Percentiles rank a stretch among this genome's conserved stretches.
phyloP scores from a whole-genome alignment of 257 asterid genomes.

The Gentiana straminea region DNA sequence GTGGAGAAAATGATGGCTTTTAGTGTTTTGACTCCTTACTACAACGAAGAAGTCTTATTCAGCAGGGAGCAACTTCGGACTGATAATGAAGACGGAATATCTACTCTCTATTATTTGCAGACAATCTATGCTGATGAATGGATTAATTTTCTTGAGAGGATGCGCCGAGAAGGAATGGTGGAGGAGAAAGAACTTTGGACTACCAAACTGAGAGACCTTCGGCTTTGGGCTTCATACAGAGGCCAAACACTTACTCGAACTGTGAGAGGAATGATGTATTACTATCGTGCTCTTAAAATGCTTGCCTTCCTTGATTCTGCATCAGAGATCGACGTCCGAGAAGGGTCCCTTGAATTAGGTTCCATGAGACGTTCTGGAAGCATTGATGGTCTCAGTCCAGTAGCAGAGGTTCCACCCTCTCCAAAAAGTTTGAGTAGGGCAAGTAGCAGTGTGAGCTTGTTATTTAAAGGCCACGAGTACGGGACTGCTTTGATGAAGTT shows the following conservation, averaged over 20 bases:
- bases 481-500: constrained; percentile 95
- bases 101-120: constrained; percentile 84
- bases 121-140: constrained; percentile 95
- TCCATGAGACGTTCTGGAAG: constrained; percentile 49
- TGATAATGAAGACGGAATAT: constrained; percentile 97
- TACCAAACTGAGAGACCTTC: constrained; percentile 70
- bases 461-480: constrained; percentile 87
- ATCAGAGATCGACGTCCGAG: constrained; percentile 94
- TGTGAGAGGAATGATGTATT: constrained; percentile 99
- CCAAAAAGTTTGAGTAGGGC: constrained; percentile 74
- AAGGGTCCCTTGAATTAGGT: constrained; percentile 68
- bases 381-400: constrained; percentile 29
- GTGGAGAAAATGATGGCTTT: constrained; percentile 99
- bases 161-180: constrained; percentile 80
- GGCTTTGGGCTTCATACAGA: constrained; percentile 94
- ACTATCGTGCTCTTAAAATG: constrained; percentile 96
- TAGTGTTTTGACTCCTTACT: constrained; percentile 96
- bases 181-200: constrained; percentile 78
- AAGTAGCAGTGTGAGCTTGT: constrained; percentile 56
- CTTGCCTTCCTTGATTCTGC: constrained; percentile 98
- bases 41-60: constrained; percentile 85
- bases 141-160: constrained; percentile 84
- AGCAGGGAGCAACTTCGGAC: constrained; percentile 92
- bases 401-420: constrained; percentile 36
- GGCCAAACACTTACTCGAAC: constrained; percentile 97